Base-by-base conservation (phyloP, 2,329 filamentous ascomycete species). In the Blumeria graminis region DNA sequence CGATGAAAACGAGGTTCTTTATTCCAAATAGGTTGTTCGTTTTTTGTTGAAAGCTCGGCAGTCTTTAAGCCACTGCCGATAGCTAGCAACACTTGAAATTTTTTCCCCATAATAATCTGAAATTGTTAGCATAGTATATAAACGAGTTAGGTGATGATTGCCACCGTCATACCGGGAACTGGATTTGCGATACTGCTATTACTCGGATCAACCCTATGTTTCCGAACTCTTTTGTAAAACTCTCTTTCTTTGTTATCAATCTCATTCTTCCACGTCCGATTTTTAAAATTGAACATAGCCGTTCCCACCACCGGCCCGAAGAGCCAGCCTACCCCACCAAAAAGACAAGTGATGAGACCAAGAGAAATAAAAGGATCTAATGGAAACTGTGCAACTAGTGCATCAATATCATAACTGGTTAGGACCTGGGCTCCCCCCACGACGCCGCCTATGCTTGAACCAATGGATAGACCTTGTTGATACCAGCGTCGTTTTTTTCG, bases 1-100 rank as follows among this genome's bases (percentile, higher is more conserved):
- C 4, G 22, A 28, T 28, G 4, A 28, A 56, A 58, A 34, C n/a
- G 32, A 38, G 13, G 28, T 41, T 4, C 1, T 10, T 32, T 58
- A 57, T n/a, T 57, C 57, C 50, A 66, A 60, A 53, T 65, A 67
- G 35, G 64, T 65, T 48, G 65, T 62, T 57, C 66, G 62, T 78
- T 93, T 94, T 74, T 88, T 88, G 72, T 94, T 94, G 72, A 94
- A 98, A 9, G 89, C 90, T 60, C 90, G 77, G 74, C 96, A 92
- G 67, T 98, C 92, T 75, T 94, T 96, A 65, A 98, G 72, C 92
- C 92, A 98, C 68, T 87, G 82, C 65, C 92, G 76, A 69, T 96
- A 98, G 51, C 86, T 89, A 56, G 81, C 76, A 22, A 96, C 87
- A 64, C 88, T 94, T 55, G 85, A 86, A 64, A 98, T 94, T 76